Evolutionary conservation across 2,329 filamentous ascomycete genomes (phyloP).

Genomic region (Calonectria multiphialidica): DNA sequence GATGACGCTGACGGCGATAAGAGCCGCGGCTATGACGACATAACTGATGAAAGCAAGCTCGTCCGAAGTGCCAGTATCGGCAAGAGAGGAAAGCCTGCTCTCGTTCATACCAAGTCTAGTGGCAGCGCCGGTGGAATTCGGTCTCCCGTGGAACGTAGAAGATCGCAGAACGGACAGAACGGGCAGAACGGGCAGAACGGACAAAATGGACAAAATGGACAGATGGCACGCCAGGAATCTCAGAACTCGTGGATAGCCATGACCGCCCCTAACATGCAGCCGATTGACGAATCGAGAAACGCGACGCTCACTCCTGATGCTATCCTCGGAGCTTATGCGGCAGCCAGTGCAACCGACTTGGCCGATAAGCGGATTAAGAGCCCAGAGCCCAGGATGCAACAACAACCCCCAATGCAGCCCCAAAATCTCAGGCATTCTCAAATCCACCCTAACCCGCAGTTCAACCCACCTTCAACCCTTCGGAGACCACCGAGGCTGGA

Average conservation of each 20-base stretch:
- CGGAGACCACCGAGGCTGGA: constrained; percentile 80
- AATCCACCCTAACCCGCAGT: constrained; percentile 17
- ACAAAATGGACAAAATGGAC: no score
- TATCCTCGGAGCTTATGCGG: constrained; percentile 64
- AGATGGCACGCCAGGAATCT: constrained; percentile 58
- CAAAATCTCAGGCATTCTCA: background rate
- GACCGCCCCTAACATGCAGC: constrained; percentile 41
- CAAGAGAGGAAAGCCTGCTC: constrained; percentile 68
- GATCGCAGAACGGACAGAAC: constrained; percentile 53
- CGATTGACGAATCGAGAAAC: constrained; percentile 27
- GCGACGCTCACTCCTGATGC: constrained; percentile 54
- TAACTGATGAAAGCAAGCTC: constrained; percentile 67
- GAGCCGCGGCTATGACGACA: constrained; percentile 56
- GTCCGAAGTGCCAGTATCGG: constrained; percentile 73
- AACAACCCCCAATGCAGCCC: background rate
- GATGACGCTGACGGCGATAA: constrained; percentile 64
- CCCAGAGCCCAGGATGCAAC: constrained; percentile 41
- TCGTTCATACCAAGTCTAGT: constrained; percentile 57
- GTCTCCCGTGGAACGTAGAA: constrained; percentile 55
- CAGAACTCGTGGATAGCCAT: constrained; percentile 60
- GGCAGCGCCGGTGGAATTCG: constrained; percentile 41
- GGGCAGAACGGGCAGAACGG: constrained; percentile 50
- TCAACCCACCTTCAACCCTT: constrained; percentile 65
- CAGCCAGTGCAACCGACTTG: constrained; percentile 60
- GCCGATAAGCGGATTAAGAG: constrained; percentile 46